Evolutionary conservation across 2,329 filamentous ascomycete genomes (phyloP).

Genomic region (Tolypocladium tropicale): DNA sequence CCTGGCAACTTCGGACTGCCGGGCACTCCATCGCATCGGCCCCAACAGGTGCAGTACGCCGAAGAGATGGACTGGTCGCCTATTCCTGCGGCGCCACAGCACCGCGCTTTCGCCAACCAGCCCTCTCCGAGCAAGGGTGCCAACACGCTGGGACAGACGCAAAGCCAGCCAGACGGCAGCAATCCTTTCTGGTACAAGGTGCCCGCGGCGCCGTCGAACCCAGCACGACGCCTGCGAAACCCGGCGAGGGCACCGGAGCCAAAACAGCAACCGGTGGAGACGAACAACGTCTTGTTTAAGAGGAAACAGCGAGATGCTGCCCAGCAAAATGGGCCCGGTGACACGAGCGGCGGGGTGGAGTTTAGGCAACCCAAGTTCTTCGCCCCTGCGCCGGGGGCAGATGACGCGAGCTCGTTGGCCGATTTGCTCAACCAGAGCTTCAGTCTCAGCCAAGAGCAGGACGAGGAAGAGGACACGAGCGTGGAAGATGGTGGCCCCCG

Average conservation of each 20-base stretch:
- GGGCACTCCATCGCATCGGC: slow-evolving; percentile 7
- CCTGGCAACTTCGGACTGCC: slow-evolving; percentile 7
- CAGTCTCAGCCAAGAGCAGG: slow-evolving; percentile 22
- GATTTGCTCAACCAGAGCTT: slow-evolving; percentile 35
- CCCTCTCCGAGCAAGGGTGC: slow-evolving; percentile 28
- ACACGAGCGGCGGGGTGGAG: slow-evolving; percentile 19
- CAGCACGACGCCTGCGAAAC: slow-evolving; percentile 51
- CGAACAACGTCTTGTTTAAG: slow-evolving; percentile 39
- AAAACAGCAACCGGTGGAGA: slow-evolving; percentile 32
- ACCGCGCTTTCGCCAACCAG: slow-evolving; percentile 43
- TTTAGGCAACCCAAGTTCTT: slow-evolving; percentile 55
- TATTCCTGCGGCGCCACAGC: slow-evolving; percentile 46
- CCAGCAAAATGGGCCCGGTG: slow-evolving; percentile 3
- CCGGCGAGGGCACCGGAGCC: slow-evolving; percentile 47
- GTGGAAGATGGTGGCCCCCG: not conserved
- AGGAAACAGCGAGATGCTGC: slow-evolving; percentile 9
- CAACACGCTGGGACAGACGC: slow-evolving; percentile 34
- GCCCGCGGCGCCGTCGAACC: slow-evolving; percentile 57
- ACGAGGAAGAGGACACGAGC: slow-evolving; percentile 6
- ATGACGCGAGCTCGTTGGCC: slow-evolving; percentile 31
- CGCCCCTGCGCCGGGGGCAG: slow-evolving; percentile 36
- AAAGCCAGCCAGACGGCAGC: slow-evolving; percentile 26
- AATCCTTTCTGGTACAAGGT: slow-evolving; percentile 61
- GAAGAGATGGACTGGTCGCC: slow-evolving; percentile 70
- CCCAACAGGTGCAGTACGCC: slow-evolving; percentile 23